Evolutionary conservation across 2,329 filamentous ascomycete species (phyloP).

Genomic region (Ilyonectria destructans): DNA sequence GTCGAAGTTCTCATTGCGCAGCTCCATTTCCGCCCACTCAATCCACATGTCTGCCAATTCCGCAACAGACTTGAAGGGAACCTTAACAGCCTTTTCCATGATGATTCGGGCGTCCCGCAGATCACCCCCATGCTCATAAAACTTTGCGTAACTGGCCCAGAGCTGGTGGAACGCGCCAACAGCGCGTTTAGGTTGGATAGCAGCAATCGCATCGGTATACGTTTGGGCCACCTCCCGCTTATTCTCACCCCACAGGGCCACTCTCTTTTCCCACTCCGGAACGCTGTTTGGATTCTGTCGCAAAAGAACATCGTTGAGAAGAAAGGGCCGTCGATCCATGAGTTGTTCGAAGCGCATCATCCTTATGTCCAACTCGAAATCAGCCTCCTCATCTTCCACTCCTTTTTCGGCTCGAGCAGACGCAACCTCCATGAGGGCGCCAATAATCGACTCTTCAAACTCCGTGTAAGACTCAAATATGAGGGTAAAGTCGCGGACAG

Average conservation of each 20-base stretch:
- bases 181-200: constrained; percentile 94
- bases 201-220: constrained; percentile 93
- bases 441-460: constrained; percentile 96
- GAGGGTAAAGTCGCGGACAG: constrained; percentile 95
- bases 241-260: constrained; percentile 96
- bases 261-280: constrained; percentile 95
- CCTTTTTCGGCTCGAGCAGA: constrained; percentile 85
- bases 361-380: constrained; percentile 94
- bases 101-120: constrained; percentile 89
- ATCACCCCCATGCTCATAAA: constrained; percentile 93
- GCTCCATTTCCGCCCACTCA: constrained; percentile 98
- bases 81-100: constrained; percentile 97
- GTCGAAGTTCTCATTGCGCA: constrained; percentile 96
- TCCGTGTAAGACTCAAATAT: constrained; percentile 97
- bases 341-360: constrained; percentile 99
- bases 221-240: constrained; percentile 92
- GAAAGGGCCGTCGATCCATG: constrained; percentile 96
- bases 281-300: constrained; percentile 98
- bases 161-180: constrained; percentile 94
- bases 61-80: constrained; percentile 97
- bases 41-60: constrained; percentile 99
- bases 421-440: constrained; percentile 90
- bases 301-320: constrained; percentile 95
- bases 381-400: constrained; percentile 84
- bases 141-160: constrained; percentile 97